phyloP scores from a whole-genome alignment of 805 yeast genomes.

The Candida nemodendra region DNA sequence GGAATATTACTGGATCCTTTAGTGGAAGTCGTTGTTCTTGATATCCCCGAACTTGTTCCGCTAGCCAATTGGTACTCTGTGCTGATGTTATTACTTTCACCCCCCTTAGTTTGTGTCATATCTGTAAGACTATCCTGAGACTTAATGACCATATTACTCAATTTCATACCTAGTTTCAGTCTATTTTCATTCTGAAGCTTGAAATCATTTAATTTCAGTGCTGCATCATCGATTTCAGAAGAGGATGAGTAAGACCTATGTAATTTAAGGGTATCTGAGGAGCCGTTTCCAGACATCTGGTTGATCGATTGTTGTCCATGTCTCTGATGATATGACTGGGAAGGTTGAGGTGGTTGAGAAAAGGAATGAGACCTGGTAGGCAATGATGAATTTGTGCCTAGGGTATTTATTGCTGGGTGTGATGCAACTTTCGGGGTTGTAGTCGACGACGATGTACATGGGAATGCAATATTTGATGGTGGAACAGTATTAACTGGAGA shows the following conservation, averaged over 20 bases:
- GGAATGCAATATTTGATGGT: neutral
- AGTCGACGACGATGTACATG: conserved; percentile 3
- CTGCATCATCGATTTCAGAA: conserved; percentile 27
- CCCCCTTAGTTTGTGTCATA: neutral
- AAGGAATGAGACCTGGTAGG: conserved; percentile 5
- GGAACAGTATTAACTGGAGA: conserved; percentile 10
- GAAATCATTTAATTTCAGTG: conserved; percentile 29
- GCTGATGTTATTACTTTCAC: neutral
- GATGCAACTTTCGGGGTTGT: neutral
- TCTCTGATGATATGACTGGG: conserved; percentile 3
- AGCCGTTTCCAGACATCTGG: neutral
- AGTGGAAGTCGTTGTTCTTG: neutral
- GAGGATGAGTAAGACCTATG: conserved; percentile 12
- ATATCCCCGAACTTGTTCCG: neutral
- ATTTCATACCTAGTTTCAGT: conserved; percentile 28
- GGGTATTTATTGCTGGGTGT: neutral
- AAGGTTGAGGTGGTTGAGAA: neutral
- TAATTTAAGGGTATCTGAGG: conserved; percentile 1
- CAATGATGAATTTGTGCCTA: neutral
- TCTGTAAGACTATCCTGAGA: conserved; percentile 25
- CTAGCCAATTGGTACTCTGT: neutral
- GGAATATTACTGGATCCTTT: conserved; percentile 2
- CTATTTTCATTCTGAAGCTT: conserved; percentile 29
- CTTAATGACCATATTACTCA: conserved; percentile 23
- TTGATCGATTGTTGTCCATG: conserved; percentile 1